Conservation (phyloP, 2,329 filamentous ascomycete species). For the Aureobasidium sp. region DNA sequence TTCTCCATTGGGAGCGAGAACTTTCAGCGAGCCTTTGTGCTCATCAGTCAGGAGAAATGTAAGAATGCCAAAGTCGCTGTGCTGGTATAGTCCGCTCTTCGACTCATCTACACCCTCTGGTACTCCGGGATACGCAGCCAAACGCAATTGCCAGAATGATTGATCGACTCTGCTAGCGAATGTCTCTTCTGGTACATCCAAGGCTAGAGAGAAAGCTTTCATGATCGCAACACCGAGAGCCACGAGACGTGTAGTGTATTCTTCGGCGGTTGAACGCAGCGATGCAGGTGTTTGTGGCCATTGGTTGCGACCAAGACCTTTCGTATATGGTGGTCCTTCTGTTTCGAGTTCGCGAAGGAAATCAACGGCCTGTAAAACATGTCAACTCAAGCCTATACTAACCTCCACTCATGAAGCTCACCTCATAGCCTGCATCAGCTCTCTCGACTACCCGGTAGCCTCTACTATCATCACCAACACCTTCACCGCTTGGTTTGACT, state of each 20-base stretch:
- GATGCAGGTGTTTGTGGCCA: background rate
- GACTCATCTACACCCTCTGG: background rate
- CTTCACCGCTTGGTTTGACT: background rate
- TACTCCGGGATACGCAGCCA: constrained; percentile 12
- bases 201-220: constrained; percentile 4
- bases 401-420: background rate
- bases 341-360: constrained; percentile 12
- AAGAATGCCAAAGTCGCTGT: constrained; percentile 3
- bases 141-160: constrained; percentile 14
- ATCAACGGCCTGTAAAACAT: background rate
- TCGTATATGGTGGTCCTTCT: constrained; percentile 3
- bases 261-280: background rate
- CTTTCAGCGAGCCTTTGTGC: constrained; percentile 13
- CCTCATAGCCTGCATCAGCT: constrained; percentile 6
- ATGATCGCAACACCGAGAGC: constrained; percentile 8
- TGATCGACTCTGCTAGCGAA: constrained; percentile 11
- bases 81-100: constrained; percentile 9
- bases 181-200: constrained; percentile 1
- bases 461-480: constrained; percentile 1
- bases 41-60: constrained; percentile 12
- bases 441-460: constrained; percentile 3
- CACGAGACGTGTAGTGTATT: constrained; percentile 7
- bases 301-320: constrained; percentile 9
- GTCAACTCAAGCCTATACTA: background rate
- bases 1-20: constrained; percentile 10